Evolutionary conservation across 139 green algal genomes (phyloP), one percentile per base, ranked within the genome.

Genomic region (Monoraphidium neglectum): DNA sequence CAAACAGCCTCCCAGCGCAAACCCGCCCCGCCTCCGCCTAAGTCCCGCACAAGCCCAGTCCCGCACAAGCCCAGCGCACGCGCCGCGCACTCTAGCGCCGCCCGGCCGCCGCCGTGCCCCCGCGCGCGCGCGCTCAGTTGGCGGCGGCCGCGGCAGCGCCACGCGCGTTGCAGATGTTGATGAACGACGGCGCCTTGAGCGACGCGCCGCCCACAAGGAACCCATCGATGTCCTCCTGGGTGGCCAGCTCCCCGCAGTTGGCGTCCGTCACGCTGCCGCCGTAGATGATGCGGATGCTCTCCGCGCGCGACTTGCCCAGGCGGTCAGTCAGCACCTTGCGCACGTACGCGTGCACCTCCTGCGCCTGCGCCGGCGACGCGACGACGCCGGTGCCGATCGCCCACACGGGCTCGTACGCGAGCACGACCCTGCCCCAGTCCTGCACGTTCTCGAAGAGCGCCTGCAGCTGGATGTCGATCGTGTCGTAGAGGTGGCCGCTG

Each of bases 341-440:
- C 36, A 99, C 86, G 73, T 89, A 95, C 16, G 93, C 92, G 80
- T 99, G 96, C 63, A 95, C 86, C 78, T 93, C 91, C 78, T 95
- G 90, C 4, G 91, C 92, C 80, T 99, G 94, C 64, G 93, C 89
- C 18, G 96, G 96, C 37, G 93, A 92, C 32, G 94, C 93, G 38
- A 98, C 93, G 68, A 94, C 88, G 51, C 87, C 86, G 4, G 92
- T 97, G 56, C 92, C 92, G 63, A 97, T 96, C 54, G 93, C 92
- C 93, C 93, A 97, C n/a, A 97, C 94, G n/a, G 97, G 97, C 90
- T 99, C 97, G 69, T 99, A 99, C 0, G 97, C 97, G 49, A 99
- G 83, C 8, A 99, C 97, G 33, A 99, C 87, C 28, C 90, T 82
- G 16, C 74, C 77, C 96, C 96, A 99, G 82, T 97, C 88, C 40